Conservation (phyloP, 1,284 basidiomycete species). For the Cryptococcus amylolentus region DNA sequence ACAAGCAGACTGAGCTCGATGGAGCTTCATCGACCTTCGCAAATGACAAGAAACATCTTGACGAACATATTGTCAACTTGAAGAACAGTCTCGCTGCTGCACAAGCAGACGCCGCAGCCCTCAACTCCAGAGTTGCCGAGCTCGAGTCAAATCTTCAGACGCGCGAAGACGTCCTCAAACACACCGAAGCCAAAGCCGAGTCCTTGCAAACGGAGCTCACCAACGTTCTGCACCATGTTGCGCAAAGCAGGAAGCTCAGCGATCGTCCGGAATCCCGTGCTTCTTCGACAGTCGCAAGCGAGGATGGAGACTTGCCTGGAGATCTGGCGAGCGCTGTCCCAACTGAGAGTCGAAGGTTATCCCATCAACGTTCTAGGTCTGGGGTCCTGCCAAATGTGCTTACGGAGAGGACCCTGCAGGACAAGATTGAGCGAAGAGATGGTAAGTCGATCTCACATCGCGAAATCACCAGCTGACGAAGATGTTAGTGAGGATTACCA, state of each 20-base stretch:
- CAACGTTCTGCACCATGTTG: conserved; percentile 15
- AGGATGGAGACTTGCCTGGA: conserved; percentile 6
- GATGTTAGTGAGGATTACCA: conserved; percentile 13
- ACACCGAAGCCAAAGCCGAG: conserved; percentile 6
- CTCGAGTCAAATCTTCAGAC: conserved; percentile 4
- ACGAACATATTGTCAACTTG: conserved; percentile 4
- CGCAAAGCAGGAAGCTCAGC: conserved; percentile 10
- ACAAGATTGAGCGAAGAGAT: conserved; percentile 12
- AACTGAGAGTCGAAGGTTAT: conserved; percentile 2
- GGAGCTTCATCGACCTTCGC: conserved; percentile 8
- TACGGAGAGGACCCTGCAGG: conserved; percentile 11
- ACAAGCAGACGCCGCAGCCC: neutral
- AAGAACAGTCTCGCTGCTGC: conserved; percentile 5
- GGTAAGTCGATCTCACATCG: conserved; percentile 1
- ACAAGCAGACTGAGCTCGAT: conserved; percentile 1
- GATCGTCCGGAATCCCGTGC: conserved; percentile 2
- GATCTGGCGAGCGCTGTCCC: conserved; percentile 4
- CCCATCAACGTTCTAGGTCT: conserved; percentile 13
- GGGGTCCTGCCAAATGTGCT: conserved; percentile 10
- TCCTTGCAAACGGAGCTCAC: conserved; percentile 12
- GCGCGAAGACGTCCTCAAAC: conserved; percentile 1
- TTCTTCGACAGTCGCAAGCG: neutral
- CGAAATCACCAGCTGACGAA: neutral
- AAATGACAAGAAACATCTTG: neutral
- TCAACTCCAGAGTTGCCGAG: conserved; percentile 1